Evolutionary conservation across 2,329 filamentous ascomycete genomes (phyloP).

Genomic region (Fusarium succisae): DNA sequence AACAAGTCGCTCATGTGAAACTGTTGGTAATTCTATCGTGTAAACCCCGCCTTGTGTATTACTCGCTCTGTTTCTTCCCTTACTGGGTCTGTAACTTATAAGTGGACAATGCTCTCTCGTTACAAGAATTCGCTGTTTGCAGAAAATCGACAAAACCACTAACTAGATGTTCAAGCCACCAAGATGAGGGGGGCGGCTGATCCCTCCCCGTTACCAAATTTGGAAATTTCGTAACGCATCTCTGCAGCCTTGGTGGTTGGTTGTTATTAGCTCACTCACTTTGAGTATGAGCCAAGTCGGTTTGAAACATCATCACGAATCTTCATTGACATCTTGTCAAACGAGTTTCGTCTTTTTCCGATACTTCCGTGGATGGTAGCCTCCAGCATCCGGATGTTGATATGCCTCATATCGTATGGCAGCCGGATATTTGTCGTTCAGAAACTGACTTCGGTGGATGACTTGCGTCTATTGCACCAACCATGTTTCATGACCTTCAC

Average conservation of each 20-base stretch:
- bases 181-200: conserved; percentile 9
- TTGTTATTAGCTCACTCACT: conserved; percentile 1
- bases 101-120: neutral
- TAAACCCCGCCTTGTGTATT: conserved; percentile 10
- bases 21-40: conserved; percentile 29
- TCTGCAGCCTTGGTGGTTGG: conserved; percentile 2
- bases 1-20: conserved; percentile 19
- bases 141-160: neutral
- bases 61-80: neutral
- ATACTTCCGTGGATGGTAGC: neutral
- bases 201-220: conserved; percentile 6
- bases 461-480: conserved; percentile 8
- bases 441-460: neutral
- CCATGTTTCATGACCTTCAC: conserved; percentile 17
- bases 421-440: conserved; percentile 3
- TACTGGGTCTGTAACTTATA: neutral
- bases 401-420: neutral
- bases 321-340: neutral
- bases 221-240: conserved; percentile 3
- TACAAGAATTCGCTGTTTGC: neutral
- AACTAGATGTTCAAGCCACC: neutral
- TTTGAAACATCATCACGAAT: neutral
- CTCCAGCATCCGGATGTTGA: conserved; percentile 5
- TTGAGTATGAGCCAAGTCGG: neutral
- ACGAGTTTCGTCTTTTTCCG: conserved; percentile 1